Evolutionary conservation across 176 grass and related monocot species (phyloP).

Genomic region (Carex scoparia): DNA sequence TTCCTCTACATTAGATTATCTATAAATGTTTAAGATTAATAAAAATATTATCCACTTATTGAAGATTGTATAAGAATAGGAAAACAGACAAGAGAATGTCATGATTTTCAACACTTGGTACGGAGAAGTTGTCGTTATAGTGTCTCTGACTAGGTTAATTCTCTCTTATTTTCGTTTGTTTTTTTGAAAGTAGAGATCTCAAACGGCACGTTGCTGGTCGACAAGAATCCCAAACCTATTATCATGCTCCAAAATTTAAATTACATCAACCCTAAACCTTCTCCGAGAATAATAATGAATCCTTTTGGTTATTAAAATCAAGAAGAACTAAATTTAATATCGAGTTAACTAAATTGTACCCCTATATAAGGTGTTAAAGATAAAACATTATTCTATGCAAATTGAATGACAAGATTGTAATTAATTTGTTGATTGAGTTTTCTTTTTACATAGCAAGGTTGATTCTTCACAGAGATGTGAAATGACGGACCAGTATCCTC

Average conservation of each 20-base stretch:
- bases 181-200: constrained; percentile 14
- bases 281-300: neutral
- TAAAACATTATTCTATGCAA: neutral
- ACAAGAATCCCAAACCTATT: constrained; percentile 19
- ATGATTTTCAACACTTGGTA: constrained; percentile 24
- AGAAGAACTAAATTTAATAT: neutral
- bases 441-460: neutral
- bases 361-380: neutral
- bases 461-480: neutral
- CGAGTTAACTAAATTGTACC: neutral
- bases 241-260: constrained; percentile 10
- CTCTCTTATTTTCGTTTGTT: neutral
- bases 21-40: neutral
- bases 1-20: neutral
- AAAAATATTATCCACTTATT: neutral
- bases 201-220: constrained; percentile 19
- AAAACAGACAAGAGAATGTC: constrained; percentile 7
- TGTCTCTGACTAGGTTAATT: constrained; percentile 18
- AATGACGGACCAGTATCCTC: too few relatives aligned
- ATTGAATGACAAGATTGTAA: neutral
- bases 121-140: constrained; percentile 14
- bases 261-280: constrained; percentile 2
- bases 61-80: neutral
- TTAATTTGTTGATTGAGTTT: neutral
- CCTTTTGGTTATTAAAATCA: neutral